These are phyloP conservation scores for Westerdykella aurantiaca DNA, from an alignment of 2,329 filamentous ascomycete genomes.

Conservation along the genomic window DNA sequence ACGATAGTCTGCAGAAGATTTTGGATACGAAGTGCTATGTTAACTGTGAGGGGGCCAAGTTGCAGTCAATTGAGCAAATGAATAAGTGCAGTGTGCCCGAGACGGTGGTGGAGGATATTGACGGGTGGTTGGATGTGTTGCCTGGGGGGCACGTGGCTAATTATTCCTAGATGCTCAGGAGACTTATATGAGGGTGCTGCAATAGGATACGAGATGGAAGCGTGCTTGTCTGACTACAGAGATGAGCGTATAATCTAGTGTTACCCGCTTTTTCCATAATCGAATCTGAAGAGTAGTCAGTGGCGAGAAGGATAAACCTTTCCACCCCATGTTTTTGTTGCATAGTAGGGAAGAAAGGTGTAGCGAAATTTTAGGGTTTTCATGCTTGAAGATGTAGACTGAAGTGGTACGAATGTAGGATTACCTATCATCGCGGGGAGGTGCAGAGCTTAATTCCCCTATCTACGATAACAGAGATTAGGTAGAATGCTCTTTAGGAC, in stretches of 20 bases:
- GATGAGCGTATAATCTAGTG: not conserved
- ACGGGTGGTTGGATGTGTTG: constrained; percentile 19
- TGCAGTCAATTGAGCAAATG: constrained; percentile 7
- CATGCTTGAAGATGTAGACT: too few relatives aligned
- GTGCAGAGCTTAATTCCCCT: too few relatives aligned
- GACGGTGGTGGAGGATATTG: constrained; percentile 44
- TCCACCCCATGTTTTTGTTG: too few relatives aligned
- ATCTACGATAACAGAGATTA: too few relatives aligned
- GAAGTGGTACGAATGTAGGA: too few relatives aligned
- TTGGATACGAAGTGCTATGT: constrained; percentile 8
- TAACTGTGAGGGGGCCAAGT: constrained; percentile 6
- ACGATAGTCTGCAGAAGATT: constrained; percentile 17
- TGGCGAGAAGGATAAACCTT: too few relatives aligned
- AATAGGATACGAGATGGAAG: not conserved
- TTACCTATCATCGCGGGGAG: too few relatives aligned
- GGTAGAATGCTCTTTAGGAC: too few relatives aligned
- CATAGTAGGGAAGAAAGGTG: too few relatives aligned
- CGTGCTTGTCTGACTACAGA: not conserved
- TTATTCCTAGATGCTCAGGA: not conserved
- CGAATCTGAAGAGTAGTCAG: not conserved
- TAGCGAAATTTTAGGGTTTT: too few relatives aligned
- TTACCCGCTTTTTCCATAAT: not conserved
- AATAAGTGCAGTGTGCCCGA: constrained; percentile 32
- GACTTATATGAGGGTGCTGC: constrained; percentile 37
- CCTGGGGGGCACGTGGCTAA: not conserved